Conservation (phyloP, 1,284 basidiomycete species). For the Naganishia cerealis region DNA sequence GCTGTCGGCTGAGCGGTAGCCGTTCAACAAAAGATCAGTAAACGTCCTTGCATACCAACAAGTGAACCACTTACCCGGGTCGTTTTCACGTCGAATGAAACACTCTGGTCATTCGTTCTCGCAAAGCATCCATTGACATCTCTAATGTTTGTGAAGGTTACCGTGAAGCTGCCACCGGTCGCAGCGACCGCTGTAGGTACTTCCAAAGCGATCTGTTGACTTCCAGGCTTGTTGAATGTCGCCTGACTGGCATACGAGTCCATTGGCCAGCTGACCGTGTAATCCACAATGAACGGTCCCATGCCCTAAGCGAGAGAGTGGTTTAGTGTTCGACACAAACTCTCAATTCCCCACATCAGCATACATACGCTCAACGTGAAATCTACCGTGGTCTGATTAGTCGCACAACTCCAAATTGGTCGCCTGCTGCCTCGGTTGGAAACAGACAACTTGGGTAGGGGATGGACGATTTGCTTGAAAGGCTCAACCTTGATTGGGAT, state of each 20-base stretch:
- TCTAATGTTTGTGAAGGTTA: conserved; percentile 66
- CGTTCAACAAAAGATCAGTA: conserved; percentile 6
- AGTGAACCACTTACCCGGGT: conserved; percentile 62
- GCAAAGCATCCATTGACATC: conserved; percentile 87
- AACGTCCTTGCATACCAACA: not conserved
- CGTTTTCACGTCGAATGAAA: conserved; percentile 85
- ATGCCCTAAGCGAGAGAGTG: conserved; percentile 63
- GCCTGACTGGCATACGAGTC: conserved; percentile 63
- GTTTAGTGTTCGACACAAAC: not conserved
- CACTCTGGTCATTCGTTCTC: conserved; percentile 69
- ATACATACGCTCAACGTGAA: conserved; percentile 70
- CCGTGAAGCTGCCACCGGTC: conserved; percentile 43
- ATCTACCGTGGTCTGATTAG: conserved; percentile 58
- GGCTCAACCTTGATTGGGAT: conserved; percentile 68
- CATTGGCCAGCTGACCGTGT: conserved; percentile 70
- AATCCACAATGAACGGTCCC: conserved; percentile 80
- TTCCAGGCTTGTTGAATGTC: conserved; percentile 55
- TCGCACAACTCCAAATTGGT: conserved; percentile 45
- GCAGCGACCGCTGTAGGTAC: conserved; percentile 45
- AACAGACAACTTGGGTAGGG: conserved; percentile 77
- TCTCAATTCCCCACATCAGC: not conserved
- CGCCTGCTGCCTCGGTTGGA: conserved; percentile 35
- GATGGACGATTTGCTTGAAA: conserved; percentile 83
- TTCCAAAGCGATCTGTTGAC: conserved; percentile 41
- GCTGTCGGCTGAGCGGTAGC: conserved; percentile 68